Evolutionary conservation across 129 eudicot genomes (phyloP), one percentile per base, ranked within the genome.

Genomic region (Helichrysum umbraculigerum): DNA sequence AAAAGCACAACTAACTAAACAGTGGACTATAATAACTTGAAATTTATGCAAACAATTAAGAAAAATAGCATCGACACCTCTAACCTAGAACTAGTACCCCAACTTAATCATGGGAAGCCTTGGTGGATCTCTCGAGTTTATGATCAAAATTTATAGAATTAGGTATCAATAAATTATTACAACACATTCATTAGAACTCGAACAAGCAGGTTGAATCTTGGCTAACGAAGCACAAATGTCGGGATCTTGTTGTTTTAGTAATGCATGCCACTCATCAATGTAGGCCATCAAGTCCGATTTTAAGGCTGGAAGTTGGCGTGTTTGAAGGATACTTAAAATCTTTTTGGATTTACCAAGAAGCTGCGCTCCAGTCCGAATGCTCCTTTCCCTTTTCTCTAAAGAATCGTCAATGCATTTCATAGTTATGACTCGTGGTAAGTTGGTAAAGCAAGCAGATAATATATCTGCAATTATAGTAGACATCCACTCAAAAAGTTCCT

Each of bases 301-400:
- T 16, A 57, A 57, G 29, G 11, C 20, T 6, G 62, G 62, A 57
- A 57, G 62, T 57, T 57, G 62, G 22, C 15, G 10, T 14, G 28
- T 19, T 19, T 56, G 5, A 47, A 47, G 17, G n/a, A 47, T 47
- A 47, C 14, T n/a, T 25, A 56, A 56, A n/a, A 56, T 56, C 61
- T 56, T 56, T n/a, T n/a, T 56, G 8, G 61, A 56, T 56, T 56
- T 56, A 56, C 61, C 61, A 56, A 56, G 61, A 56, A 56, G 25
- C 2, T 56, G 22, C 4, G 28, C 61, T 56, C 25, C 61, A 56
- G 28, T 56, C 28, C 7, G 61, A 19, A 56, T 56, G 28, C 21
- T 56, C 25, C 19, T 25, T 17, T 56, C 61, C 11, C 28, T 1
- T 6, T n/a, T 16, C 61, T 56, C 61, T 56, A 56, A 56, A 2